Conservation (phyloP, 164 flowering plant genomes). For the Stephania cephalantha region DNA sequence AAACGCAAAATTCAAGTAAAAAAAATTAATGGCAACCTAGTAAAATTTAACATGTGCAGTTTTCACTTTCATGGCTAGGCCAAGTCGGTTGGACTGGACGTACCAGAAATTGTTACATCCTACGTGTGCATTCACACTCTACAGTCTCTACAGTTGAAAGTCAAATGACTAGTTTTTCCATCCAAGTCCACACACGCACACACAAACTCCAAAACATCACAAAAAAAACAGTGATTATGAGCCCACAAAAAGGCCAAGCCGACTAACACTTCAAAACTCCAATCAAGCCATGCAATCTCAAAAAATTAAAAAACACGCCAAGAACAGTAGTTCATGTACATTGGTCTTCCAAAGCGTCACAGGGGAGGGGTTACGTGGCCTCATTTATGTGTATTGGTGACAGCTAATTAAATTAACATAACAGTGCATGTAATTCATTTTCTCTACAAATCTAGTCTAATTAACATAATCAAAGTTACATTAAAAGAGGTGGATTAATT, state of each 20-base stretch:
- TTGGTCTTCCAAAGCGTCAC: conserved; percentile 8
- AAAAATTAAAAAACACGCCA: no score
- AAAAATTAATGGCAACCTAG: no score
- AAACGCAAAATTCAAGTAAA: no score
- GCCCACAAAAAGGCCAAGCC: neutral
- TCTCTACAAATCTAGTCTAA: no score
- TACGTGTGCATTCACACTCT: no score
- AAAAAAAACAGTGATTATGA: neutral
- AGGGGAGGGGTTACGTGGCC: conserved; percentile 34
- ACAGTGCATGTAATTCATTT: no score
- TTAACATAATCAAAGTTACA: no score
- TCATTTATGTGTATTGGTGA: conserved; percentile 9
- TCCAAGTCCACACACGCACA: neutral
- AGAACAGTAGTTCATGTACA: neutral
- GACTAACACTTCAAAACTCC: neutral
- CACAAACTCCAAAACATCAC: neutral
- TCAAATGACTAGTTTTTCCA: neutral
- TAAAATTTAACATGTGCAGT: no score
- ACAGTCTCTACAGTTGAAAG: neutral
- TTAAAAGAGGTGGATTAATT: no score
- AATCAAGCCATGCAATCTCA: neutral
- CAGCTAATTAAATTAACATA: conserved; percentile 26
- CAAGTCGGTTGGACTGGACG: no score
- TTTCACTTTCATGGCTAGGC: no score
- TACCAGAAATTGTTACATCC: no score